These are phyloP conservation scores for Dioszegia aurantiaca DNA, from an alignment of 768 basidiomycete species.

Conservation along the genomic window DNA sequence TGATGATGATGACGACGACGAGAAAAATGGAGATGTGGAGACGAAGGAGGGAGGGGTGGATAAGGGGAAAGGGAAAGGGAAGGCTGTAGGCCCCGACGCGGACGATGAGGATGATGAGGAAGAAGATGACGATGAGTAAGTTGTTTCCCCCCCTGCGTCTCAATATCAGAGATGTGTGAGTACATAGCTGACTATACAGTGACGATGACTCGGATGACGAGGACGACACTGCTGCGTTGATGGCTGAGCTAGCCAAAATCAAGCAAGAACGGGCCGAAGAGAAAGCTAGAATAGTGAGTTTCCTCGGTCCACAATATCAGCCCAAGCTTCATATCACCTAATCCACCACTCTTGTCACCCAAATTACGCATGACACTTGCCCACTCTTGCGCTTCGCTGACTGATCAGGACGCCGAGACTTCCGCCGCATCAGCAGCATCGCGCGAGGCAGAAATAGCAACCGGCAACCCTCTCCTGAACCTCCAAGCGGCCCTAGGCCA, in stretches of 20 bases:
- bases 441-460: constrained; percentile 79
- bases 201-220: constrained; percentile 64
- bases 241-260: constrained; percentile 97
- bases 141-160: background rate
- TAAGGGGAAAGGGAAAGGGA: constrained; percentile 53
- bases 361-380: no score
- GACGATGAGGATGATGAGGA: constrained; percentile 53
- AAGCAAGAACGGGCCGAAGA: constrained; percentile 94
- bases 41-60: constrained; percentile 8
- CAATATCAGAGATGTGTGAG: background rate
- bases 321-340: no score
- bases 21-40: no score
- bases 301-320: no score
- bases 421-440: constrained; percentile 58
- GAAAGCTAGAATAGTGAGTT: constrained; percentile 62
- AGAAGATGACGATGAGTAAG: constrained; percentile 54
- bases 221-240: constrained; percentile 86
- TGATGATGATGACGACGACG: constrained; percentile 64
- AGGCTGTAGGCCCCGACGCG: constrained; percentile 48
- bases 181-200: constrained; percentile 15
- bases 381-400: constrained; percentile 3
- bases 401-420: constrained; percentile 66
- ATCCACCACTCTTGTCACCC: no score
- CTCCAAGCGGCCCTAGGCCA: constrained; percentile 84
- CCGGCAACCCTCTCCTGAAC: constrained; percentile 81